Base-by-base conservation (phyloP, 2,329 filamentous ascomycete species). In the Tolypocladium tundrense region DNA sequence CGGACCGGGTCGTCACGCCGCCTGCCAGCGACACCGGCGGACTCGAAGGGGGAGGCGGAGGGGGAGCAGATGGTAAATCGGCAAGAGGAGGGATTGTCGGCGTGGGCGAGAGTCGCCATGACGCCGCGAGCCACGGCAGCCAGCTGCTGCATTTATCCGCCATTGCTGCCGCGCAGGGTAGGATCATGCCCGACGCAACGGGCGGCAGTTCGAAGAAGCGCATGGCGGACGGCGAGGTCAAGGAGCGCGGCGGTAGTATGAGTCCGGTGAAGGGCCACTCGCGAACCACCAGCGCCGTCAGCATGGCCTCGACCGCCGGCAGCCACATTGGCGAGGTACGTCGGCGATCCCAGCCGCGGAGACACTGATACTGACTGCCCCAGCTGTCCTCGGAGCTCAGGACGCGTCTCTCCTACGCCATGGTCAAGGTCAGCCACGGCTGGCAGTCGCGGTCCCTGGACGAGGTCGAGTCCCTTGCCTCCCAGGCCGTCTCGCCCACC, bases 341-440 rank as follows among this genome's bases (percentile, higher is more conserved):
- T 78, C 27, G 40, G 35, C 39, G 13, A 45, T 35, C 24, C 41
- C 33, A 8, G 4, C 4, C 27, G 2, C 2, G 10, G 3, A 52
- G 19, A 52, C 16, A n/a, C 19, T 10, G 48, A 37, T 21, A 19
- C 48, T 52, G 19, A 61, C 24, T 50, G 53, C 40, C 45, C 8
- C 69, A 91, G 88, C 76, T 90, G 57, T 91, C 90, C 45, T 83
- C 86, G 57, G 88, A 93, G 68, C 80, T 97, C 56, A 88, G 87
- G 68, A 87, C 91, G 55, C 88, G 91, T 66, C 80, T 97, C 35
- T 90, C 91, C 8, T 97, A 97, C 72, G 93, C 93, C 62, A 94
- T 96, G 82, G 82, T 95, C 69, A 97, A 96, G 72, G 88, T 97
- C 45, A 90, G 91, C 69, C 86, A 95, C 68, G 91, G 90, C 59